Conservation (phyloP, 2,329 filamentous ascomycete species). For the Pseudogymnoascus sp. region DNA sequence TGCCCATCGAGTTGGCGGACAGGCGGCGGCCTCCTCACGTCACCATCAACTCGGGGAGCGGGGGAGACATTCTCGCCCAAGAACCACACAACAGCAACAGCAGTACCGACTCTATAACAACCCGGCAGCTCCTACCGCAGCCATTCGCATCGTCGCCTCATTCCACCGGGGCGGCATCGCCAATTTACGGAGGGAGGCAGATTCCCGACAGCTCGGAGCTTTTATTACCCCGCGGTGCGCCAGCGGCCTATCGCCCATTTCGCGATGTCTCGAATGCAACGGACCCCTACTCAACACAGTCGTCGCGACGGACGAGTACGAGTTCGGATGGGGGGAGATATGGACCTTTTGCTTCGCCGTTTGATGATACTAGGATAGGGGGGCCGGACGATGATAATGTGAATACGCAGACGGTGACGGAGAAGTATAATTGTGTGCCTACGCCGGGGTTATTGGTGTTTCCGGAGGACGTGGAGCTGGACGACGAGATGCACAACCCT, state of each 20-base stretch:
- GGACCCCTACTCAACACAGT: constrained; percentile 32
- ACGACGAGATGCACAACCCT: constrained; percentile 64
- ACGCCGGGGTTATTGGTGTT: constrained; percentile 58
- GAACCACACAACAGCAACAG: constrained; percentile 12
- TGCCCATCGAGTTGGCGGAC: background rate
- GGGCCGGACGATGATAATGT: constrained; percentile 55
- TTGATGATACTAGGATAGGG: constrained; percentile 48
- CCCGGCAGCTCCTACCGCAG: constrained; percentile 24
- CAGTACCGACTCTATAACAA: constrained; percentile 30
- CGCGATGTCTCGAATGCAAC: constrained; percentile 36
- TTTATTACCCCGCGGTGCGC: constrained; percentile 39
- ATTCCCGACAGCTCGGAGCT: constrained; percentile 24
- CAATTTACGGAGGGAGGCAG: constrained; percentile 18
- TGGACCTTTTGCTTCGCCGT: constrained; percentile 43
- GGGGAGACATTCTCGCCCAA: constrained; percentile 35
- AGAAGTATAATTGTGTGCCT: constrained; percentile 65
- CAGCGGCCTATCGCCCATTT: constrained; percentile 31
- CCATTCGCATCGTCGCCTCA: constrained; percentile 14
- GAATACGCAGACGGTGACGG: constrained; percentile 64
- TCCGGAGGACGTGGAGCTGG: constrained; percentile 65
- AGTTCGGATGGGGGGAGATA: constrained; percentile 38
- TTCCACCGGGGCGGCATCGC: constrained; percentile 1
- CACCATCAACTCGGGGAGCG: constrained; percentile 50
- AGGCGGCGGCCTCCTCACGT: constrained; percentile 44
- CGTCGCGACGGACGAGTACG: constrained; percentile 56